A percentile compares a stretch with the other conserved stretches of the same genome.
phyloP scores from a whole-genome alignment of 371 early-diverging fungal genomes.

The Mucor ambiguus region DNA sequence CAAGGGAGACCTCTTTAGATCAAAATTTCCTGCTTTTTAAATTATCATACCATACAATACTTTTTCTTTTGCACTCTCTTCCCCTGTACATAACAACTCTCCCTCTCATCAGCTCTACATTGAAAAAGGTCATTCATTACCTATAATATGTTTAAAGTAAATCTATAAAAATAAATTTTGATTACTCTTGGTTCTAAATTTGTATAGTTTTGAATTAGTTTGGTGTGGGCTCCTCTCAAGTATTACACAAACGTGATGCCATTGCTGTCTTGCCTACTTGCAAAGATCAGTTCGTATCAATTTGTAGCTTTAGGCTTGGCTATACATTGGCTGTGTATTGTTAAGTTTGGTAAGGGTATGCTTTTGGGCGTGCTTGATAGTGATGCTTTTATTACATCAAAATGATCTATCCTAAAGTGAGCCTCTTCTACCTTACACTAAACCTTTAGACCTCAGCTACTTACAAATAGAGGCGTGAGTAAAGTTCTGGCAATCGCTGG shows the following conservation, averaged over 20 bases:
- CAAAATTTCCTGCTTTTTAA: conserved; percentile 50
- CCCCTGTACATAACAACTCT: conserved; percentile 1
- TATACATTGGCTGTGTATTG: not conserved
- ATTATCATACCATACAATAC: conserved; percentile 1
- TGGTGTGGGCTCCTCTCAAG: not conserved
- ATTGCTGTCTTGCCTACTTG: not conserved
- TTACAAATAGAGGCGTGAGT: not conserved
- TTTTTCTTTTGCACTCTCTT: not conserved
- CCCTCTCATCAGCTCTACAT: not conserved
- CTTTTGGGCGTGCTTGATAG: not conserved
- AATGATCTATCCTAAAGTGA: not conserved
- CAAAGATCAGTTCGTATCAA: not conserved
- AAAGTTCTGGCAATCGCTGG: not conserved
- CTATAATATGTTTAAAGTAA: not conserved
- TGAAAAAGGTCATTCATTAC: not conserved
- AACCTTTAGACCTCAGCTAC: not conserved
- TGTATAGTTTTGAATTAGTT: not conserved
- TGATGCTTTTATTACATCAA: not conserved
- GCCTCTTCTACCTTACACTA: not conserved
- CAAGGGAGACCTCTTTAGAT: conserved; percentile 37
- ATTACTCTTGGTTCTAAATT: not conserved
- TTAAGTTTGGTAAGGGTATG: not conserved
- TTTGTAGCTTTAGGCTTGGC: not conserved
- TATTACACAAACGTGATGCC: not conserved
- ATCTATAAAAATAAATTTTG: not conserved